Percentiles rank a stretch among this genome's conserved stretches.
phyloP scores from a whole-genome alignment of 768 basidiomycete species.

The Boletales sp. region DNA sequence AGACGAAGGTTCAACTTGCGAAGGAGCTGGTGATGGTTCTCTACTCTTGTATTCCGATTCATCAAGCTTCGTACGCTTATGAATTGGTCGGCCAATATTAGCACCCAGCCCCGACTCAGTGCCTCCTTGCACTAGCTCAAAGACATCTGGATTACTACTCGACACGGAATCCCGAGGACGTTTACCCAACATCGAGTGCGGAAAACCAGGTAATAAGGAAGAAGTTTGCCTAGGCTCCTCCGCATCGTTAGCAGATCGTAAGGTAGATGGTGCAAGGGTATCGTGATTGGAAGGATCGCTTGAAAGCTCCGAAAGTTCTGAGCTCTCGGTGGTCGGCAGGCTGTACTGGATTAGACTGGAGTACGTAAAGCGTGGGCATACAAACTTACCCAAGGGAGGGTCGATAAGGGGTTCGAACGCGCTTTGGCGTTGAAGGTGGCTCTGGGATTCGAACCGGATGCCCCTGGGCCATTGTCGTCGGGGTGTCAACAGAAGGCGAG shows the following conservation, averaged over 20 bases:
- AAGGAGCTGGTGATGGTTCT: slow-evolving; percentile 9
- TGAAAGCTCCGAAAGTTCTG: slow-evolving; percentile 15
- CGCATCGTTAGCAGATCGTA: slow-evolving; percentile 3
- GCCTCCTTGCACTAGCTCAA: slow-evolving; percentile 42
- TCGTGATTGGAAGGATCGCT: slow-evolving; percentile 22
- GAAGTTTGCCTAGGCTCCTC: slow-evolving; percentile 13
- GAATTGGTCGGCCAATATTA: slow-evolving; percentile 40
- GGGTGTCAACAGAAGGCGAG: slow-evolving; percentile 8
- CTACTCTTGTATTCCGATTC: slow-evolving; percentile 24
- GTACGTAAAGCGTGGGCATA: not conserved
- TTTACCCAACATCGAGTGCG: slow-evolving; percentile 59
- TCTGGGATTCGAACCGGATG: slow-evolving; percentile 22
- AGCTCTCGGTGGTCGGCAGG: slow-evolving; percentile 16
- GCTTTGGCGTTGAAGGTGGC: slow-evolving; percentile 33
- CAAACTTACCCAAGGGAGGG: slow-evolving; percentile 25
- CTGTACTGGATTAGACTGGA: slow-evolving; percentile 18
- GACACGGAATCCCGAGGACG: slow-evolving; percentile 52
- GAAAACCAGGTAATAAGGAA: slow-evolving; percentile 34
- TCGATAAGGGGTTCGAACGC: slow-evolving; percentile 29
- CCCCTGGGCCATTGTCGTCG: slow-evolving; percentile 9
- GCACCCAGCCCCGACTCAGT: slow-evolving; percentile 38
- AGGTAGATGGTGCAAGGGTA: slow-evolving; percentile 5
- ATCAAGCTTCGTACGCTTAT: slow-evolving; percentile 49
- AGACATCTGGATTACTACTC: slow-evolving; percentile 38
- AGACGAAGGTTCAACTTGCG: slow-evolving; percentile 15